A percentile compares a stretch with the other conserved stretches of the same genome.
Conservation (phyloP, 202 grass and related monocot species). For the Zoysia matrella region DNA sequence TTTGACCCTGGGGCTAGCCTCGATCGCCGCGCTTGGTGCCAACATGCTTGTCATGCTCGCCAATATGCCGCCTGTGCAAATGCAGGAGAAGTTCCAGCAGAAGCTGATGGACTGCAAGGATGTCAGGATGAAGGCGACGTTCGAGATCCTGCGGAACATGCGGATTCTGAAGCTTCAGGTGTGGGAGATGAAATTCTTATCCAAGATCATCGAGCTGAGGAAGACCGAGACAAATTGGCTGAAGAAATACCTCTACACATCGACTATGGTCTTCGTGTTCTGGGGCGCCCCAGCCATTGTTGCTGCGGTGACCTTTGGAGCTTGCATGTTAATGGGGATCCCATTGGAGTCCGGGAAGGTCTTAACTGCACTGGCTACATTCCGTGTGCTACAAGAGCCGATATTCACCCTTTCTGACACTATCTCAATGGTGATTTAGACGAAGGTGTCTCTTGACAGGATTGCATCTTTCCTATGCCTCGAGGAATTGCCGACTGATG, state of each 20-base stretch:
- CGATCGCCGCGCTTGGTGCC: conserved; percentile 50
- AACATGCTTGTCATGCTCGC: conserved; percentile 47
- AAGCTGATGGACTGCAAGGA: conserved; percentile 66
- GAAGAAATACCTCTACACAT: conserved; percentile 58
- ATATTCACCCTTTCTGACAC: conserved; percentile 6
- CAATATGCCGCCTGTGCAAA: conserved; percentile 47
- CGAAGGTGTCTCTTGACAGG: conserved; percentile 7
- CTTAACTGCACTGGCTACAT: conserved; percentile 53
- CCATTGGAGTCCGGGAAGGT: conserved; percentile 60
- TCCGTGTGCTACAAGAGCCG: conserved; percentile 33
- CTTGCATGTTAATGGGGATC: conserved; percentile 52
- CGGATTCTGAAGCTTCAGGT: conserved; percentile 74
- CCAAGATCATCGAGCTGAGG: conserved; percentile 62
- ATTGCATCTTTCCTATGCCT: neutral
- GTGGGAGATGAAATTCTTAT: conserved; percentile 78
- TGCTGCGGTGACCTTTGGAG: conserved; percentile 63
- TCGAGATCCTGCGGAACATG: conserved; percentile 42
- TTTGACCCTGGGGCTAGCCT: conserved; percentile 48
- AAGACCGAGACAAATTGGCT: conserved; percentile 63
- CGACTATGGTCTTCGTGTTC: conserved; percentile 50
- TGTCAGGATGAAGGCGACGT: conserved; percentile 66
- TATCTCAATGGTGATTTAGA: neutral
- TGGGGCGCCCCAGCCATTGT: conserved; percentile 72
- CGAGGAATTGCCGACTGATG: neutral
- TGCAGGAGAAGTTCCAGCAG: conserved; percentile 59